phyloP scores from a whole-genome alignment of 2,329 filamentous ascomycete genomes.

The Trichoderma sp. region DNA sequence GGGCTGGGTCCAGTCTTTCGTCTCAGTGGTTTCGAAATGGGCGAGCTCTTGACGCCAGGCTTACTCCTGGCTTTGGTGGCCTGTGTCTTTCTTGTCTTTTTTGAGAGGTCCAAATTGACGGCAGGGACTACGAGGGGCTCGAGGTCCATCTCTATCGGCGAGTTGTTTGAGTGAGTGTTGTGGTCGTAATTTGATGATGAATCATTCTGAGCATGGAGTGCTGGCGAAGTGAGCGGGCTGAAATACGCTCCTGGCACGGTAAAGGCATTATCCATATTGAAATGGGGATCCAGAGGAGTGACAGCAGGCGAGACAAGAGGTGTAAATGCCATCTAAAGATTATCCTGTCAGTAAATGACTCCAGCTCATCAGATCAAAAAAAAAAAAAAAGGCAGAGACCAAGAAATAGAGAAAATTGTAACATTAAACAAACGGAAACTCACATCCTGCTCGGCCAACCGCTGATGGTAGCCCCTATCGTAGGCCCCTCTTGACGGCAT shows the following conservation, averaged over 20 bases:
- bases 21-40: constrained; percentile 70
- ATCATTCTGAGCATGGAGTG: constrained; percentile 72
- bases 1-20: constrained; percentile 58
- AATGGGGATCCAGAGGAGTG: constrained; percentile 75
- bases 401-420: not conserved
- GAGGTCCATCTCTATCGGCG: constrained; percentile 61
- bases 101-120: constrained; percentile 53
- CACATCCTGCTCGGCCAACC: constrained; percentile 70
- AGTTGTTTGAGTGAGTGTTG: constrained; percentile 53
- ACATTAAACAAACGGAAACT: constrained; percentile 33
- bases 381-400: not conserved
- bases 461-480: constrained; percentile 65
- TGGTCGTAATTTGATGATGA: constrained; percentile 51
- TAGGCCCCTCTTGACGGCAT: constrained; percentile 62
- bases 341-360: not conserved
- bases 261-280: constrained; percentile 62
- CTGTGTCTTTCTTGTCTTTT: constrained; percentile 58
- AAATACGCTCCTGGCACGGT: constrained; percentile 74
- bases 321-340: constrained; percentile 70
- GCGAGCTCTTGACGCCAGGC: constrained; percentile 67
- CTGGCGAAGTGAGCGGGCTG: constrained; percentile 80
- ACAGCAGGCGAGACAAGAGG: constrained; percentile 84
- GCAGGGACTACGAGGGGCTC: constrained; percentile 47
- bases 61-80: constrained; percentile 57
- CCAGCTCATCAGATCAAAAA: not conserved